These are phyloP conservation scores for Xerophyta viscosa DNA, from an alignment of 106 monocot species.

Conservation along the genomic window DNA sequence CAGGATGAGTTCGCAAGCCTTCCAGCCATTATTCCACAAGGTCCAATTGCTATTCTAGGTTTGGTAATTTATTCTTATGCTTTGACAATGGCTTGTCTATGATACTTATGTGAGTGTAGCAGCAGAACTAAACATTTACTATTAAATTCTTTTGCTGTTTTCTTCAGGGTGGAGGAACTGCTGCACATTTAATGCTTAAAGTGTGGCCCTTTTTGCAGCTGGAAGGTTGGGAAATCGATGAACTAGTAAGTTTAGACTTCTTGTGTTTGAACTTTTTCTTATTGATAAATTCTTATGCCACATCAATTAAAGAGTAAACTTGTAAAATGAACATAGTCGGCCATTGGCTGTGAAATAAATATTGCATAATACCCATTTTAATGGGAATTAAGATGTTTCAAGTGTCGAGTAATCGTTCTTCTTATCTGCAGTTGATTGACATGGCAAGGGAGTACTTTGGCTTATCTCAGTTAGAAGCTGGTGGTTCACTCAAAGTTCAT, in stretches of 20 bases:
- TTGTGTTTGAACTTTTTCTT: neutral
- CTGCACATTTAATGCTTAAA: conserved; percentile 69
- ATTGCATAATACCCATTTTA: no score
- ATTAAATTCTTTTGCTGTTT: neutral
- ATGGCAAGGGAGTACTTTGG: conserved; percentile 77
- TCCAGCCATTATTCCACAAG: conserved; percentile 76
- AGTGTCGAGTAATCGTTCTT: neutral
- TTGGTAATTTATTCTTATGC: conserved; percentile 58
- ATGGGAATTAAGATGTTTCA: neutral
- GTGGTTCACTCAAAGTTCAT: conserved; percentile 63
- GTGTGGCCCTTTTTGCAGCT: conserved; percentile 72
- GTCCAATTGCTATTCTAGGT: conserved; percentile 84
- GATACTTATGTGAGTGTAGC: no score
- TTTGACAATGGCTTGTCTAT: no score
- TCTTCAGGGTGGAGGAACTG: conserved; percentile 81
- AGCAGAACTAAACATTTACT: neutral
- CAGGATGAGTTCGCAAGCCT: conserved; percentile 92
- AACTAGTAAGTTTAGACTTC: conserved; percentile 30
- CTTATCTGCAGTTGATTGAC: conserved; percentile 51
- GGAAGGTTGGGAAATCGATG: conserved; percentile 94
- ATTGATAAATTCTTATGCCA: neutral
- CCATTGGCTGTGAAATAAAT: no score
- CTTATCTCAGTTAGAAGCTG: conserved; percentile 62
- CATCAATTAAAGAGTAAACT: neutral
- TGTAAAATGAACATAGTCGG: no score